Evolutionary conservation across 1,139 yeast species (phyloP).

Genomic region (Pichia terricola): DNA sequence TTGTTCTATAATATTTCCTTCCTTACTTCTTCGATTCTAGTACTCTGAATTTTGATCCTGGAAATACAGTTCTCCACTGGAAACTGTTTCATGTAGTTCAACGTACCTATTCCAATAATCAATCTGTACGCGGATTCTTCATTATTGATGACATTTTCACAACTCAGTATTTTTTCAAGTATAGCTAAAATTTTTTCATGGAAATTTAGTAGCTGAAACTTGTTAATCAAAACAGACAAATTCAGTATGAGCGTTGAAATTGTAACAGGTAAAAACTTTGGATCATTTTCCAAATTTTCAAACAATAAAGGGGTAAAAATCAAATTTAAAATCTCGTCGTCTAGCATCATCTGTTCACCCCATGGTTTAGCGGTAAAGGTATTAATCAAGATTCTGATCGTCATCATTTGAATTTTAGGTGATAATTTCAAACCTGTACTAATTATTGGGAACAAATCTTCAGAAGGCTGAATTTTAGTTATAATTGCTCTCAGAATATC

Average conservation of each 20-base stretch:
- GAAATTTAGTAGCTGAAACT: slow-evolving; percentile 12
- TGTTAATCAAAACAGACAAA: slow-evolving; percentile 27
- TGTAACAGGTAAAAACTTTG: slow-evolving; percentile 31
- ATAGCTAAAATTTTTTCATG: slow-evolving; percentile 7
- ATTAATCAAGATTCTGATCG: slow-evolving; percentile 42
- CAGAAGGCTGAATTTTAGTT: slow-evolving; percentile 30
- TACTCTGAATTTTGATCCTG: no score
- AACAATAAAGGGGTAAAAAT: slow-evolving; percentile 21
- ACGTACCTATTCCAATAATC: slow-evolving; percentile 45
- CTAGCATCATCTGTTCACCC: slow-evolving; percentile 32
- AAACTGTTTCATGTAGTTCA: slow-evolving; percentile 8
- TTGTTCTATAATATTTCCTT: no score
- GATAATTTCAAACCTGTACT: slow-evolving; percentile 31
- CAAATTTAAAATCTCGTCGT: slow-evolving; percentile 25
- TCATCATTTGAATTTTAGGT: slow-evolving; percentile 38
- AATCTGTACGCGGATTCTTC: slow-evolving; percentile 50
- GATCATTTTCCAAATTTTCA: slow-evolving; percentile 18
- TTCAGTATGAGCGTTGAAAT: slow-evolving; percentile 46
- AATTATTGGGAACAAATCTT: slow-evolving; percentile 29
- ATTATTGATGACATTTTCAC: slow-evolving; percentile 10
- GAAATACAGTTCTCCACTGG: no score
- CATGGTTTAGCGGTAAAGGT: slow-evolving; percentile 35
- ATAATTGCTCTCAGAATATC: slow-evolving; percentile 47
- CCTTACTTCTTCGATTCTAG: no score
- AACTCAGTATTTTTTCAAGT: slow-evolving; percentile 9